Evolutionary conservation across 352 stramenopile species (phyloP), one percentile per base, ranked within the genome.

Genomic region (Phytophthora boehmeriae): DNA sequence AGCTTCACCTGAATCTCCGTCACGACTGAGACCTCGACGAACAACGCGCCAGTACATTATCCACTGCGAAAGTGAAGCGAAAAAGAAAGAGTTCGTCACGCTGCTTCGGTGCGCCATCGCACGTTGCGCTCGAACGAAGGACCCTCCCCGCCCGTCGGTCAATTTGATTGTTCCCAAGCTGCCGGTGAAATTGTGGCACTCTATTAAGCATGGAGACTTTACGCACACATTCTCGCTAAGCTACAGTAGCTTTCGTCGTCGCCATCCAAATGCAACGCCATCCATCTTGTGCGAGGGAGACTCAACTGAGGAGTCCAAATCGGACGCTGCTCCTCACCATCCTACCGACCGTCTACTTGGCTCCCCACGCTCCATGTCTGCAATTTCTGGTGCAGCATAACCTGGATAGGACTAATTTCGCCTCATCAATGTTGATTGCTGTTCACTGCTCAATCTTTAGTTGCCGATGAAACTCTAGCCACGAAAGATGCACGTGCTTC

Each of bases 1-100:
- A 10, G 0, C 36, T 11, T 48, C 13, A 1, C n/a, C 51, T 30
- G 30, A 14, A 43, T 54, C 17, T 69, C 71, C 42, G 23, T 54
- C 10, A 45, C 57, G 20, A 63, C 63, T 23, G 64, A 83, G 35
- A 52, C 64, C 25, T 20, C 64, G 10, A 23, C 75, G 78, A 10
- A 61, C 70, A 5, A 48, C 67, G 14, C 76, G 76, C n/a, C 73
- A 75, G 30, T 88, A 85, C 52, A 59, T 78, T 4, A 63, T 88
- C 3, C 66, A 63, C 50, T 88, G 74, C 48, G 73, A 83, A 38
- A 75, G 46, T 10, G 63, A 66, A 9, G 47, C 73, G 19, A 63
- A 66, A 13, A 80, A 79, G 41, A 50, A 16, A 30, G 68, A 77
- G 45, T 83, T 88, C 41, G 45, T 79, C 5, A 32, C 36, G 2